phyloP scores from a whole-genome alignment of 306 rosid genomes.

The Boehmeria nivea region DNA sequence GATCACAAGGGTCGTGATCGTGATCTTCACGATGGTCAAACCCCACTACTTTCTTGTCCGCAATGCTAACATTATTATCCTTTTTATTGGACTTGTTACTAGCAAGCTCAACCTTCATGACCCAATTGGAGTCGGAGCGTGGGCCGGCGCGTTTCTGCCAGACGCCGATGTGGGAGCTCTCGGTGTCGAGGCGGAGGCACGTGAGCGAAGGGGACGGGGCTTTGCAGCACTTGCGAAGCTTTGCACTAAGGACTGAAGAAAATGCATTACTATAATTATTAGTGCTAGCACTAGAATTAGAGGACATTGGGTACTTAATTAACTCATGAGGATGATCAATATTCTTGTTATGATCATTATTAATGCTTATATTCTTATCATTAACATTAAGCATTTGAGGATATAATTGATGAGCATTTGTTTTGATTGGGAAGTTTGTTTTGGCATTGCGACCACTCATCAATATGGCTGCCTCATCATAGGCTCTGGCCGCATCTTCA shows the following conservation, averaged over 20 bases:
- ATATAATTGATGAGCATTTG: too few species aligned
- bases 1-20: neutral
- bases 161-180: constrained; percentile 70
- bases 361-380: neutral
- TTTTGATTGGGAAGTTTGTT: constrained; percentile 59
- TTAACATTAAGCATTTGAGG: constrained; percentile 9
- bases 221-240: constrained; percentile 59
- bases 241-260: constrained; percentile 53
- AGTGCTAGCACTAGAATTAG: too few species aligned
- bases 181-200: constrained; percentile 74
- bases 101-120: constrained; percentile 72
- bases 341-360: too few species aligned
- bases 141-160: constrained; percentile 73
- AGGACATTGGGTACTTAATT: too few species aligned
- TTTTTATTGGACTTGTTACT: constrained; percentile 14
- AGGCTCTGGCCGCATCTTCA: constrained; percentile 85
- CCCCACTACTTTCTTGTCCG: neutral
- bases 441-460: constrained; percentile 82
- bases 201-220: constrained; percentile 71
- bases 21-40: neutral
- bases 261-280: constrained; percentile 15
- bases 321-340: too few species aligned
- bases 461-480: constrained; percentile 79
- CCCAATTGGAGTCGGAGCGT: constrained; percentile 60
- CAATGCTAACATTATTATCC: neutral